Evolutionary conservation across 495 filamentous ascomycete genomes (phyloP).

Genomic region (Penicillium salamii): DNA sequence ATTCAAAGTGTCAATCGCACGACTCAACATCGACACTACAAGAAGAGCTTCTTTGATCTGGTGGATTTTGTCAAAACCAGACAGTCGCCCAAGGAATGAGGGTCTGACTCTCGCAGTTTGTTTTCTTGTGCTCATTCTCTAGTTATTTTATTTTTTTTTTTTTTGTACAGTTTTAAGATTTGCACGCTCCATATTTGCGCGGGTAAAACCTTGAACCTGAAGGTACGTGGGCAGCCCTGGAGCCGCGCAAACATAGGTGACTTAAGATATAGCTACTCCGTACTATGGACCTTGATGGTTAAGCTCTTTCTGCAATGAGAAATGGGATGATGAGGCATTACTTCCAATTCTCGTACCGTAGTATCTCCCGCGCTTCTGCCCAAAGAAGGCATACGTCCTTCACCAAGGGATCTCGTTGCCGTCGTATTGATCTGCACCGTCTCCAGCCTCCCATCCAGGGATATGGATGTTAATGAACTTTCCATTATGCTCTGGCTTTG

Average conservation of each 20-base stretch:
- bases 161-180: not conserved
- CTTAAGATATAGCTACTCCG: no score
- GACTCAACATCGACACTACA: slow-evolving; percentile 36
- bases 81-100: slow-evolving; percentile 3
- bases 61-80: slow-evolving; percentile 40
- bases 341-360: no score
- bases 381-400: not conserved
- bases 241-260: no score
- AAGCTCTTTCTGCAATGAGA: no score
- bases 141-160: slow-evolving; percentile 6
- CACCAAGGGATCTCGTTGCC: slow-evolving; percentile 36
- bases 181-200: not conserved
- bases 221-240: no score
- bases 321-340: no score
- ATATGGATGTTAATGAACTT: slow-evolving; percentile 45
- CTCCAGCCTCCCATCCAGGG: slow-evolving; percentile 37
- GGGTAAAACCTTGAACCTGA: no score
- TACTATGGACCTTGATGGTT: no score
- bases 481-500: slow-evolving; percentile 38
- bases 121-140: no score
- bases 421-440: slow-evolving; percentile 36
- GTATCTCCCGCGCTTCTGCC: not conserved
- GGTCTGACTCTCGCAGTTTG: no score
- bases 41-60: slow-evolving; percentile 48
- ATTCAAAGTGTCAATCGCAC: slow-evolving; percentile 43